A percentile compares a stretch with the other conserved stretches of the same genome.
phyloP scores from a whole-genome alignment of 2,329 filamentous ascomycete genomes.

The Cercospora sp. region DNA sequence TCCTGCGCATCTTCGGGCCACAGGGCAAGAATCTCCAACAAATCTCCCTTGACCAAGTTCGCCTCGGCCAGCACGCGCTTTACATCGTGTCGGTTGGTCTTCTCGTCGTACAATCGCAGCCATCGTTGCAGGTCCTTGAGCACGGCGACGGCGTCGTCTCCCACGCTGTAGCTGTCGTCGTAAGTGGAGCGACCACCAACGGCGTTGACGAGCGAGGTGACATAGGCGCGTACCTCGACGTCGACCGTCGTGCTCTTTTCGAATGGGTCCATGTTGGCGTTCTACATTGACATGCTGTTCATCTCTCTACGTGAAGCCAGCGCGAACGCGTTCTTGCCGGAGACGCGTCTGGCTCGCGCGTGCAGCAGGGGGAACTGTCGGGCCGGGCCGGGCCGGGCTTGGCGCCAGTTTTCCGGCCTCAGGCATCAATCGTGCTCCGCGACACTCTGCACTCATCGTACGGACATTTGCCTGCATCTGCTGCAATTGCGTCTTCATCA shows the following conservation, averaged over 20 bases:
- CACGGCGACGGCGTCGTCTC: constrained; percentile 89
- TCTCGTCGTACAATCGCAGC: constrained; percentile 76
- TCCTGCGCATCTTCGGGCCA: constrained; percentile 74
- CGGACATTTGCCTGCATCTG: neutral
- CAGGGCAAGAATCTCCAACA: constrained; percentile 81
- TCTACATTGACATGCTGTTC: neutral
- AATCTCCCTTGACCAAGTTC: constrained; percentile 85
- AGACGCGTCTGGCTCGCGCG: constrained; percentile 2
- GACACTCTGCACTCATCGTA: neutral
- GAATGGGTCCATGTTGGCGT: constrained; percentile 22
- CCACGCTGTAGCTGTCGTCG: constrained; percentile 69
- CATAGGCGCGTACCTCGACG: constrained; percentile 87
- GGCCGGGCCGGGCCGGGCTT: neutral
- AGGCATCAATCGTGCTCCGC: neutral
- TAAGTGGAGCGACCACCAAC: constrained; percentile 51
- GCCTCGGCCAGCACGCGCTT: constrained; percentile 88
- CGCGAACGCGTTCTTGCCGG: neutral
- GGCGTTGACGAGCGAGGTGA: constrained; percentile 90
- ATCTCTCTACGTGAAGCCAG: neutral
- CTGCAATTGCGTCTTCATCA: neutral
- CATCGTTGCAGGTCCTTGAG: constrained; percentile 92
- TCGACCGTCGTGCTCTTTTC: constrained; percentile 59
- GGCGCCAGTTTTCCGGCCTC: neutral
- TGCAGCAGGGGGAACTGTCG: neutral
- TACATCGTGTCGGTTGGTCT: constrained; percentile 90